These are phyloP conservation scores for Sanghuangporus weigelae DNA, from an alignment of 1,284 basidiomycete genomes.

Conservation along the genomic window DNA sequence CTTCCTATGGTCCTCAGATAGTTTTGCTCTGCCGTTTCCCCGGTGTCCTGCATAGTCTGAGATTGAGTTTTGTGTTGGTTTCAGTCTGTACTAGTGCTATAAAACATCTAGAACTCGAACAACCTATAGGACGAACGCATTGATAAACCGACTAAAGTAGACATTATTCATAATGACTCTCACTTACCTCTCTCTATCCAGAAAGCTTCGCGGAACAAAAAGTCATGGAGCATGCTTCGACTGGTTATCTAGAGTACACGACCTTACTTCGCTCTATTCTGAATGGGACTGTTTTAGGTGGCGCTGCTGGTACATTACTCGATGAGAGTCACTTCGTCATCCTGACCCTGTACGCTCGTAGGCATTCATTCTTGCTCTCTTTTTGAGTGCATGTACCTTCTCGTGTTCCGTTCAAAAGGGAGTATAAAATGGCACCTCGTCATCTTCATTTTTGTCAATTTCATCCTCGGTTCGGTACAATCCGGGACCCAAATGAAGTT, in stretches of 20 bases:
- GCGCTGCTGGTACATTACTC: neutral
- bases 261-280: neutral
- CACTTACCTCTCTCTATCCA: neutral
- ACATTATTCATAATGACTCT: no score
- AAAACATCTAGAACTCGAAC: no score
- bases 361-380: neutral
- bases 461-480: slow-evolving; percentile 2
- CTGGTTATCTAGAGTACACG: neutral
- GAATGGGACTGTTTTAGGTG: neutral
- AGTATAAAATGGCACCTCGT: neutral
- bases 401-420: neutral
- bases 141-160: no score
- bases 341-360: neutral
- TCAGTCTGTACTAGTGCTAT: no score
- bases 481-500: neutral
- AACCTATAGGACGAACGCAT: no score
- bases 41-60: no score
- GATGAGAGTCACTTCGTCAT: neutral
- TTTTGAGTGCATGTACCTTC: neutral
- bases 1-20: no score
- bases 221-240: no score
- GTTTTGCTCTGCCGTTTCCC: no score
- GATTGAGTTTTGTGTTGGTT: no score
- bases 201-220: no score
- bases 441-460: slow-evolving; percentile 1